Evolutionary conservation across 2,329 filamentous ascomycete species (phyloP), one percentile per base, ranked within the genome.

Genomic region (Arachnomyces sp.): DNA sequence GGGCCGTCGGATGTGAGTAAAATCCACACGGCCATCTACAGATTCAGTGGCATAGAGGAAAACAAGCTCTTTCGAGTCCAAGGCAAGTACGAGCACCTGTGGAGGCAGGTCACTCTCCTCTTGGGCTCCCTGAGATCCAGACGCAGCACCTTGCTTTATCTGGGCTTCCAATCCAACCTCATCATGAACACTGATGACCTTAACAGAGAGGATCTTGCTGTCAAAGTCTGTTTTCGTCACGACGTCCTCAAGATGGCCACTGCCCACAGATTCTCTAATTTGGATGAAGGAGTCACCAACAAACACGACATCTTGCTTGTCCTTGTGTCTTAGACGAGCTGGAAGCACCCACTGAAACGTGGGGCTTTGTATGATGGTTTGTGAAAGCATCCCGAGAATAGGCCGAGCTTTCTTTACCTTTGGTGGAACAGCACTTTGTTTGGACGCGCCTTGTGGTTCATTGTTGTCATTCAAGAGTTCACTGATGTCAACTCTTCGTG

Each of bases 201-300:
- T 77, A 3, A 87, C 87, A 52, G 86, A 84, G 44, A 84, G 73
- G 48, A 96, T 95, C 32, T 80, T 76, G 25, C 78, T 76, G 39
- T 80, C 80, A 57, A 96, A 90, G 57, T 95, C 80, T 31, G 74
- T 72, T 61, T 89, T 93, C 44, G 77, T 76, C n/a, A 76, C 71
- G n/a, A 95, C 70, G 54, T 87, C 79, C 48, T 81, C 77, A 16
- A 95, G 72, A 52, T 84, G 80, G 1, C 81, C 80, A 55, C 84
- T 77, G 33, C 71, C 69, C 2, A 64, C 52, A 15, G 92, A 74
- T 58, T 94, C 84, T 52, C 81, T 84, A 47, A 96, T 78, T 50
- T 90, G 82, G 33, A 98, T 75, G 51, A 79, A 86, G 47, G 84
- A 76, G 49, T 94, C 84, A 39, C 88, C 86, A 42, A 98, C 74